These are phyloP conservation scores for Haplosporangium gracile DNA, from an alignment of 192 early-diverging fungal species.

Conservation along the genomic window DNA sequence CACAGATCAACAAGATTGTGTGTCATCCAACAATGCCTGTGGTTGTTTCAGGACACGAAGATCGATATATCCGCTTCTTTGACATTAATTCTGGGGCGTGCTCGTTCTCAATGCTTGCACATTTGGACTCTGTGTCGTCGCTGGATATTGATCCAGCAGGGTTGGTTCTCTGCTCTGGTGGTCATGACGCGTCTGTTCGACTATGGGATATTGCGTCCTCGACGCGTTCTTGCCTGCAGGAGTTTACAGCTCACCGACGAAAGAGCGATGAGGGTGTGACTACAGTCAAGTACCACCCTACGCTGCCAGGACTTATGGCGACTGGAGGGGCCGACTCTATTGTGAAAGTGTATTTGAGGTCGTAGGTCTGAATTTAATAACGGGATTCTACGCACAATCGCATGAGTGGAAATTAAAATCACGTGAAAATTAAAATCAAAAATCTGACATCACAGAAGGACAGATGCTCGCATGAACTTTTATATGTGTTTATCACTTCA, in stretches of 20 bases:
- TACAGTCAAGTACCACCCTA: conserved; percentile 68
- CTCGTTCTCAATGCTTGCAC: conserved; percentile 74
- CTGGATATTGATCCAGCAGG: conserved; percentile 77
- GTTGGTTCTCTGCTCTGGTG: conserved; percentile 60
- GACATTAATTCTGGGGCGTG: conserved; percentile 76
- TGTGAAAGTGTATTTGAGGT: conserved; percentile 64
- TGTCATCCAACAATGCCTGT: conserved; percentile 81
- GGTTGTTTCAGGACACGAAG: conserved; percentile 82
- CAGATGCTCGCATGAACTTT: too few relatives aligned
- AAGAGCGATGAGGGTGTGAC: conserved; percentile 85
- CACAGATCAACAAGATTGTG: conserved; percentile 84
- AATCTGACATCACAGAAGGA: too few relatives aligned
- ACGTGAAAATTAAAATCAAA: not conserved
- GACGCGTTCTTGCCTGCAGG: conserved; percentile 76
- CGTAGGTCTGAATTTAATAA: not conserved
- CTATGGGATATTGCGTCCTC: conserved; percentile 78
- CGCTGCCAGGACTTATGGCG: conserved; percentile 63
- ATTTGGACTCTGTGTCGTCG: conserved; percentile 76
- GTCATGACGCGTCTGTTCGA: conserved; percentile 83
- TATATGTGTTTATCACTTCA: not conserved
- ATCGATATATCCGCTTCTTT: conserved; percentile 80
- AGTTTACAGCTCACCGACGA: conserved; percentile 75
- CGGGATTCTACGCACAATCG: too few relatives aligned
- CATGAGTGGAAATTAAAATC: not conserved
- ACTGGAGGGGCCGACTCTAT: conserved; percentile 74